A percentile compares a stretch with the other conserved stretches of the same genome.
phyloP scores from a whole-genome alignment of 257 asterid genomes.

The Jacaranda copaia region DNA sequence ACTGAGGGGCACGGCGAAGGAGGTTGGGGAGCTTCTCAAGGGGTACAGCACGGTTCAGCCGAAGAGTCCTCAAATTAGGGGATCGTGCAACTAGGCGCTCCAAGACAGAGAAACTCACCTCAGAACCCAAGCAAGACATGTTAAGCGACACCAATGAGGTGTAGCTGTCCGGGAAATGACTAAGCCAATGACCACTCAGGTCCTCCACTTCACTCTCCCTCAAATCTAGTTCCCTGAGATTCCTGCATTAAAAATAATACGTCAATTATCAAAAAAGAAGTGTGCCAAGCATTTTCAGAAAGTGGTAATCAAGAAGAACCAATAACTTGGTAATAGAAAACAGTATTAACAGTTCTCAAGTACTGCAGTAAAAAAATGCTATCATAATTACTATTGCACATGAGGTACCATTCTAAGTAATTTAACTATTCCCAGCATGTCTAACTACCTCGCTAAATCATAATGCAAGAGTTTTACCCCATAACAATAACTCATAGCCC shows the following conservation, averaged over 20 bases:
- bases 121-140: slow-evolving; percentile 67
- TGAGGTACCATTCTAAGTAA: background rate
- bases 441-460: background rate
- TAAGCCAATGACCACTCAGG: slow-evolving; percentile 73
- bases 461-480: slow-evolving; percentile 3
- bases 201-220: slow-evolving; percentile 78
- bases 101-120: slow-evolving; percentile 64
- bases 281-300: background rate
- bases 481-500: background rate
- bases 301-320: background rate
- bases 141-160: slow-evolving; percentile 72
- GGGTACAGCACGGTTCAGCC: slow-evolving; percentile 74
- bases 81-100: slow-evolving; percentile 75
- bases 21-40: slow-evolving; percentile 72
- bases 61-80: slow-evolving; percentile 64
- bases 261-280: background rate
- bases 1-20: slow-evolving; percentile 64
- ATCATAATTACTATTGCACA: background rate
- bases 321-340: background rate
- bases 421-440: background rate
- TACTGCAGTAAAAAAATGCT: background rate
- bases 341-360: background rate
- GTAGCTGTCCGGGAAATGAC: slow-evolving; percentile 67
- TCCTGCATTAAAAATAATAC: slow-evolving; percentile 47
- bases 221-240: slow-evolving; percentile 69